Conservation (phyloP, 1,284 basidiomycete species). For the Sphaerobolus stellatus region DNA sequence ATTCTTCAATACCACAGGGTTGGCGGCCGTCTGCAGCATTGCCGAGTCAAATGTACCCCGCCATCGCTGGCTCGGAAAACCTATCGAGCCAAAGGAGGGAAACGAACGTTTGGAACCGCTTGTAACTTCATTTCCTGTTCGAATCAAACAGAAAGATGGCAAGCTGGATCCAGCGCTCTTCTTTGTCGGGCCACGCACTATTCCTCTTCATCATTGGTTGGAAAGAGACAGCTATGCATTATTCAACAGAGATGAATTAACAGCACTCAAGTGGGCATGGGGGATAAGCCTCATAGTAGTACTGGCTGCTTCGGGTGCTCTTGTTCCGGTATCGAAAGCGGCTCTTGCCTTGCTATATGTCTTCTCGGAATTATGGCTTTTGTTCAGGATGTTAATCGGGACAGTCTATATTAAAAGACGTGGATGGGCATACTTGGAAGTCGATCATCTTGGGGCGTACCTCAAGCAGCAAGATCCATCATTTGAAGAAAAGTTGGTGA, state of each 20-base stretch:
- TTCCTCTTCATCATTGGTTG: neutral
- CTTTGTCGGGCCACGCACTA: neutral
- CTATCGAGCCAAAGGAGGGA: constrained; percentile 21
- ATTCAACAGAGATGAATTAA: neutral
- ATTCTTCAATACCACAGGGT: constrained; percentile 25
- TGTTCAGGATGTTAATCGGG: too few relatives aligned
- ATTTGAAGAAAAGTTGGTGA: neutral
- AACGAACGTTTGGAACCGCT: constrained; percentile 24
- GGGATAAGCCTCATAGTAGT: too few relatives aligned
- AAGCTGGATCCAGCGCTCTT: neutral
- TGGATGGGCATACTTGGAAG: neutral
- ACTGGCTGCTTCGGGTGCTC: too few relatives aligned
- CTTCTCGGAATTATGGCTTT: too few relatives aligned
- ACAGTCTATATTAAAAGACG: neutral
- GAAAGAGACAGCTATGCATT: neutral
- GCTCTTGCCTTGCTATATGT: too few relatives aligned
- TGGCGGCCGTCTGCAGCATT: constrained; percentile 23
- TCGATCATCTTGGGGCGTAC: neutral
- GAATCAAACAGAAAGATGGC: neutral
- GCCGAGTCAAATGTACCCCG: constrained; percentile 7
- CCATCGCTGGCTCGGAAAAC: constrained; percentile 24
- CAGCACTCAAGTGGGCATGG: too few relatives aligned
- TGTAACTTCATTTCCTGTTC: constrained; percentile 21
- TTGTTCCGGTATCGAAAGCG: too few relatives aligned
- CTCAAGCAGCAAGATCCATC: neutral